Evolutionary conservation across 768 basidiomycete genomes (phyloP).

Genomic region (Harrya chromipes): DNA sequence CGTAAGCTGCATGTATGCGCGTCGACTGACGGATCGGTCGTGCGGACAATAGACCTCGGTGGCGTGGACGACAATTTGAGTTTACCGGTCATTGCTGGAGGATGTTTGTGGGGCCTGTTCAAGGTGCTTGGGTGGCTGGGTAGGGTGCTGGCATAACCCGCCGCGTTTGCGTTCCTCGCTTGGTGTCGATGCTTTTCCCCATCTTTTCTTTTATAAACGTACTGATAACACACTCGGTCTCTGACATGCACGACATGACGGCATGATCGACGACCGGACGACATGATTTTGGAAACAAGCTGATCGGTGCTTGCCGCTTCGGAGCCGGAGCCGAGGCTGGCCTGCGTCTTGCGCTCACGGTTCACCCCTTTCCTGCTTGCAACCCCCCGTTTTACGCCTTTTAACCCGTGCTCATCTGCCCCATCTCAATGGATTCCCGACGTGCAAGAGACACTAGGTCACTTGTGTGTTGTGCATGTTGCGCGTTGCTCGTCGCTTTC

Average conservation of each 20-base stretch:
- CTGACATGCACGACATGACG: background rate
- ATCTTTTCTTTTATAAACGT: background rate
- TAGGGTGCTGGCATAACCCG: slow-evolving; percentile 12
- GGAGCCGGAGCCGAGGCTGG: background rate
- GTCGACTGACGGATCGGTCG: slow-evolving; percentile 1
- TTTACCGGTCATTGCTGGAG: slow-evolving; percentile 83
- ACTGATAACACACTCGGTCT: background rate
- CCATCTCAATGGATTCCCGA: background rate
- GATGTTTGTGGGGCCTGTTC: slow-evolving; percentile 57
- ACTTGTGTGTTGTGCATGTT: background rate
- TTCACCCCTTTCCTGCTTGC: background rate
- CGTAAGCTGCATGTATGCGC: background rate
- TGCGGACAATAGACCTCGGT: slow-evolving; percentile 61
- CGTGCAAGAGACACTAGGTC: background rate
- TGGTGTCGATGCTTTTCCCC: background rate
- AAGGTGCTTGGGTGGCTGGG: slow-evolving; percentile 39
- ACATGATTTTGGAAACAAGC: background rate
- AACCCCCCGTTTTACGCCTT: background rate
- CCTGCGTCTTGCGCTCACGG: background rate
- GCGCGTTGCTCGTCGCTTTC: too few species aligned
- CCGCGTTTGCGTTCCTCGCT: background rate
- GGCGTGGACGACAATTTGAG: slow-evolving; percentile 87
- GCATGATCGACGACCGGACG: background rate
- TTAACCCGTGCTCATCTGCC: background rate
- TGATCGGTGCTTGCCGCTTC: background rate